Base-by-base conservation (phyloP, 306 rosid genomes). In the Pyrus betulifolia region DNA sequence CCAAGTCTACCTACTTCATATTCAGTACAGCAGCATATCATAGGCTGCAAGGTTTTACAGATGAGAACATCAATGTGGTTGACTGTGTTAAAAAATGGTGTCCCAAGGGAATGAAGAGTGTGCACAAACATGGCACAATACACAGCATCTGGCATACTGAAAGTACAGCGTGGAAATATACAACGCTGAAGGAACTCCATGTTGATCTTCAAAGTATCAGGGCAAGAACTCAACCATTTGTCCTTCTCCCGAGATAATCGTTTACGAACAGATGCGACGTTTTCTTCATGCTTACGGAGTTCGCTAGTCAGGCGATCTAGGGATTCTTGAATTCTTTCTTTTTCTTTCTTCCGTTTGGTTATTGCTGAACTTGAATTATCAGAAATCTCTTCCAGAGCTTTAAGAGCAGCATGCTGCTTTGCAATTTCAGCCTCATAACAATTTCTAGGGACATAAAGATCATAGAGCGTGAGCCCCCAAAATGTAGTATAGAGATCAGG, bases 151-250 rank as follows among this genome's bases (percentile, higher is more conserved):
- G 99, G 93, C 97, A 92, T 95, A 71, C 99, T 95, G 93, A 95
- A 95, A 76, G 99, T 92, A 79, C 99, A 95, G 74, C 99, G 99
- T 46, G 99, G 99, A 69, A 95, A 95, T 72, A 95, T 92, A 82
- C 99, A 95, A 54, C 97, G 97, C 87, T 95, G 99, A 88, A 95
- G 99, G 83, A 95, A 95, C 82, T 95, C 99, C 97, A 92, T 92
- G 82, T 95, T 95, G 85, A 95, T 95, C 91, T 95, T 95, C 42
- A 91, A 81, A 74, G 97, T 92, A 84, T 95, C 99, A 78, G 92
- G 99, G 83, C 99, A 95, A 55, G 93, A 92, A 86, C 97, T 92
- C 82, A 91, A 86, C 99, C 99, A 95, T 69, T 84, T 92, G 84
- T 95, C 97, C 79, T 95, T 95, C 79, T 92, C 99, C 76, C 71